Conservation (phyloP, 2,329 filamentous ascomycete genomes). For the Colletotrichum aenigma region DNA sequence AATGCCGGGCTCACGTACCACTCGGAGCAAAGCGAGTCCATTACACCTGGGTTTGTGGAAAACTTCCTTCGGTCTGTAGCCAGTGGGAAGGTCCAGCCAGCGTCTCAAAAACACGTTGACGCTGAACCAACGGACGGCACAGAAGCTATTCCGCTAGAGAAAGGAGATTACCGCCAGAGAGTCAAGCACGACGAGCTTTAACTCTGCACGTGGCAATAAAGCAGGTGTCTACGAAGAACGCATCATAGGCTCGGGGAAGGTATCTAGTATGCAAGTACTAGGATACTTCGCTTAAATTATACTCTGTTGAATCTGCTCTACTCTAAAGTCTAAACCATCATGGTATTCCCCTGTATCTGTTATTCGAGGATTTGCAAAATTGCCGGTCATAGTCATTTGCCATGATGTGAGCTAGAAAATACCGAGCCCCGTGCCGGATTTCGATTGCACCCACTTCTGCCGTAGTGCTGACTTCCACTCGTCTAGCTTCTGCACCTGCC, state of each 20-base stretch:
- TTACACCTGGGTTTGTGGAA: conserved; percentile 4
- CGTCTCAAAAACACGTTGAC: not conserved
- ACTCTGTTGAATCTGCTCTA: not conserved
- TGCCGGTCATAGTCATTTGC: not conserved
- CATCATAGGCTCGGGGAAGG: not conserved
- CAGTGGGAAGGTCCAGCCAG: not conserved
- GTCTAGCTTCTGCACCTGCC: conserved; percentile 32
- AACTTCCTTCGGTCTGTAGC: not conserved
- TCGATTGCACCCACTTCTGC: conserved; percentile 22
- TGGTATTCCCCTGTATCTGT: not conserved
- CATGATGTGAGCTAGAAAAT: not conserved
- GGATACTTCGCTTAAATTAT: not conserved
- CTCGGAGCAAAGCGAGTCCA: not conserved
- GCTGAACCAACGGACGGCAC: too few relatives aligned
- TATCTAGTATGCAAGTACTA: not conserved
- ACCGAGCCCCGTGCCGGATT: not conserved
- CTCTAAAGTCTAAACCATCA: not conserved
- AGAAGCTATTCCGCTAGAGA: not conserved
- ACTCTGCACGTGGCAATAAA: not conserved
- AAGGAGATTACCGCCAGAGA: not conserved
- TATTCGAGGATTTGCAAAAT: not conserved
- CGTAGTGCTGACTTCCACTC: conserved; percentile 40
- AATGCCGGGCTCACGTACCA: not conserved
- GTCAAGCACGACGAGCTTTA: conserved; percentile 1
- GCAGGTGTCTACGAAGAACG: not conserved